These are phyloP conservation scores for Saccharomycopsis fodiens DNA, from an alignment of 805 yeast species.

Conservation along the genomic window DNA sequence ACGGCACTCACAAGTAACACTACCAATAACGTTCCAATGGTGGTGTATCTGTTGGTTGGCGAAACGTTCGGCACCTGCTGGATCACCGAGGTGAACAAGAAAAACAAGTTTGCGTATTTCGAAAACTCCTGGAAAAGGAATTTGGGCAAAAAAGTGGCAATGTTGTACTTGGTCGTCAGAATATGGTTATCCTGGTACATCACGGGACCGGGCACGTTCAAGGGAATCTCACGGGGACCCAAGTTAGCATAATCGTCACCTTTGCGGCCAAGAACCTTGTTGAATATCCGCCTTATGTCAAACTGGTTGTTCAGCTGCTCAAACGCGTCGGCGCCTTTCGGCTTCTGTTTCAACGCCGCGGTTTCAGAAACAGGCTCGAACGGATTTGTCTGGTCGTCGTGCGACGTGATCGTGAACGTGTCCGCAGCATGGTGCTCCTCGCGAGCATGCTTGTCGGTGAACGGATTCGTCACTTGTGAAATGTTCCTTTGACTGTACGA, in stretches of 20 bases:
- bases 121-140: constrained; percentile 94
- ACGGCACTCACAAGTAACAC: constrained; percentile 87
- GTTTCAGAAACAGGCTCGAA: constrained; percentile 12
- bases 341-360: background rate
- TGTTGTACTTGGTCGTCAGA: constrained; percentile 90
- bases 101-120: constrained; percentile 92
- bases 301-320: constrained; percentile 30
- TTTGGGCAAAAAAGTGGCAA: constrained; percentile 90
- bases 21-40: constrained; percentile 81
- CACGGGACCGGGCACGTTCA: constrained; percentile 25
- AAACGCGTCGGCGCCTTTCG: constrained; percentile 18
- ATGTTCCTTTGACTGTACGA: constrained; percentile 2
- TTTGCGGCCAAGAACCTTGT: constrained; percentile 23
- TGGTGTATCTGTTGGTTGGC: constrained; percentile 93
- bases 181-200: constrained; percentile 76
- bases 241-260: constrained; percentile 49
- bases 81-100: constrained; percentile 82
- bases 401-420: constrained; percentile 12
- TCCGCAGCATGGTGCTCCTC: background rate
- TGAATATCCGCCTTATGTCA: constrained; percentile 32
- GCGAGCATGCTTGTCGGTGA: constrained; percentile 6
- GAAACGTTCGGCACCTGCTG: constrained; percentile 97
- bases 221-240: constrained; percentile 33
- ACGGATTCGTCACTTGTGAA: constrained; percentile 6
- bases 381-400: constrained; percentile 18